phyloP scores from a whole-genome alignment of 768 basidiomycete species.

The Guyanaporus albipodus region DNA sequence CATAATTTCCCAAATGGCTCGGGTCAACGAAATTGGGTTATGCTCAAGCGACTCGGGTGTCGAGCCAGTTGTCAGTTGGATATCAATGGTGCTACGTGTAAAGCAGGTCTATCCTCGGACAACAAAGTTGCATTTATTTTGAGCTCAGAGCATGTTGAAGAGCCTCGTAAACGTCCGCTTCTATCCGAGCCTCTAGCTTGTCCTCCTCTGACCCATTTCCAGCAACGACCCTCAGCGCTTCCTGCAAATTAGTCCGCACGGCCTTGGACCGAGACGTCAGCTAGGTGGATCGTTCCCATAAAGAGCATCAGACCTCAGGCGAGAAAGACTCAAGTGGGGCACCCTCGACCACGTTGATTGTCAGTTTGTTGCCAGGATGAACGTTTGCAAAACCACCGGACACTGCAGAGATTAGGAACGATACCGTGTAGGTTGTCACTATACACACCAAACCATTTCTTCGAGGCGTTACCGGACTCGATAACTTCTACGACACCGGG shows the following conservation, averaged over 20 bases:
- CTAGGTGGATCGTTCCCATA: not conserved
- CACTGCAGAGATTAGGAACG: conserved; percentile 45
- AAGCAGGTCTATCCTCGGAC: conserved; percentile 13
- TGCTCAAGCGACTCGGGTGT: no score
- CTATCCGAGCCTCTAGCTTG: conserved; percentile 89
- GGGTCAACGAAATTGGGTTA: not conserved
- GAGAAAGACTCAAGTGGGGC: conserved; percentile 91
- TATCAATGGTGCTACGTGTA: not conserved
- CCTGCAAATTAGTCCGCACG: conserved; percentile 82
- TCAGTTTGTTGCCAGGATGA: conserved; percentile 94
- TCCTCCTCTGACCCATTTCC: conserved; percentile 90
- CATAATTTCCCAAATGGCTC: not conserved
- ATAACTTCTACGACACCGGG: conserved; percentile 95
- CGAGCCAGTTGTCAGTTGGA: no score
- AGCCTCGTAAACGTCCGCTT: conserved; percentile 95
- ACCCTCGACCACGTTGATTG: conserved; percentile 96
- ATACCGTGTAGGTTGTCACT: not conserved
- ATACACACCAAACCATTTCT: conserved; percentile 95
- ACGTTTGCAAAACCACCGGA: conserved; percentile 97
- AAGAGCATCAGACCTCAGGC: conserved; percentile 57
- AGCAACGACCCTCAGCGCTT: conserved; percentile 75
- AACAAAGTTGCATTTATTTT: conserved; percentile 32
- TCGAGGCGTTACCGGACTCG: conserved; percentile 68
- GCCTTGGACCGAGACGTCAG: conserved; percentile 50
- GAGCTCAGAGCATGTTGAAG: conserved; percentile 78